phyloP scores from a whole-genome alignment of 345 rosid genomes.

The Sonneratia caseolaris region DNA sequence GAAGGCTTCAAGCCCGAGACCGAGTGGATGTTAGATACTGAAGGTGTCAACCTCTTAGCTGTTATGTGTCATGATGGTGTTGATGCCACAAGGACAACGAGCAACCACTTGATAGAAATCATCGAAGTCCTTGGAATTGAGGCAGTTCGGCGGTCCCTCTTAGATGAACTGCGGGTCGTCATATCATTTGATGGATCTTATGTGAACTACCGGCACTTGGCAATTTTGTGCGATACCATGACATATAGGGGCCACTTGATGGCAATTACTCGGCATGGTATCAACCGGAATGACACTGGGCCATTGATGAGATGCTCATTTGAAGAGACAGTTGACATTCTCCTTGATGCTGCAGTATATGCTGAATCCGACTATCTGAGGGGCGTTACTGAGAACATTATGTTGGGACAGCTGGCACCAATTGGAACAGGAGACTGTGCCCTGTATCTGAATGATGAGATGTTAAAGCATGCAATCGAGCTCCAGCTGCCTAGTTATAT shows the following conservation, averaged over 20 bases:
- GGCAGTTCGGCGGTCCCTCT: constrained; percentile 87
- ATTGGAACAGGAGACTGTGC: constrained; percentile 90
- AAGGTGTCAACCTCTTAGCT: constrained; percentile 95
- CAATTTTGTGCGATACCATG: constrained; percentile 96
- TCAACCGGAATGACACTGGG: constrained; percentile 92
- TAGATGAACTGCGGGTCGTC: constrained; percentile 92
- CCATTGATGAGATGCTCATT: constrained; percentile 98
- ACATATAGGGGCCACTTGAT: constrained; percentile 96
- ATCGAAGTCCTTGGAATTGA: constrained; percentile 97
- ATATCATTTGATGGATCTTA: constrained; percentile 97
- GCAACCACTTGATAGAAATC: constrained; percentile 92
- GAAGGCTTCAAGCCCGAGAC: constrained; percentile 74
- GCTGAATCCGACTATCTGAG: constrained; percentile 77
- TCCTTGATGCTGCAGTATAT: constrained; percentile 93
- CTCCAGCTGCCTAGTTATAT: constrained; percentile 96
- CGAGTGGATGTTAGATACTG: constrained; percentile 99
- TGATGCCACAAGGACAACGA: constrained; percentile 81
- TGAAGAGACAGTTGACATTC: constrained; percentile 97
- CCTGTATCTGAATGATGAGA: constrained; percentile 84
- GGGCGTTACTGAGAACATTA: constrained; percentile 95
- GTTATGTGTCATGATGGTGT: constrained; percentile 95
- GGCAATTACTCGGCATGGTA: constrained; percentile 99
- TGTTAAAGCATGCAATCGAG: constrained; percentile 96
- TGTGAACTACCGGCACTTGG: constrained; percentile 93
- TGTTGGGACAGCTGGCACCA: constrained; percentile 97